A percentile compares a stretch with the other conserved stretches of the same genome.
Conservation (phyloP, 805 yeast genomes). For the Sungouiozyma intestinalis region DNA sequence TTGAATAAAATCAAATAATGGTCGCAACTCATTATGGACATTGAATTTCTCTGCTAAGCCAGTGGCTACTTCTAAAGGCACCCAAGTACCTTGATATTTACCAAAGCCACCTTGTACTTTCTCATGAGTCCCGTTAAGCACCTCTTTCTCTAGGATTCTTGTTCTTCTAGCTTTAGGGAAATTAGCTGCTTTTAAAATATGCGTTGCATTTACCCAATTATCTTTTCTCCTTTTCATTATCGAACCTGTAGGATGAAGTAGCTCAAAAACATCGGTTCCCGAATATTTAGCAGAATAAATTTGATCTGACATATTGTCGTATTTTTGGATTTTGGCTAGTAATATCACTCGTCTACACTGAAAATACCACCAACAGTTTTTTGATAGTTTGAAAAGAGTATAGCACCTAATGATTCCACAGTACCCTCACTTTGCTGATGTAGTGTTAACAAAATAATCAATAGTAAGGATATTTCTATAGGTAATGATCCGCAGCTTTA, state of each 20-base stretch:
- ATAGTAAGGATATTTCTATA: not conserved
- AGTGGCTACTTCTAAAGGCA: constrained; percentile 67
- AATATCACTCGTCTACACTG: too few species aligned
- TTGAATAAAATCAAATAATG: constrained; percentile 53
- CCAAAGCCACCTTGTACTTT: constrained; percentile 97
- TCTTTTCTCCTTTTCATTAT: constrained; percentile 69
- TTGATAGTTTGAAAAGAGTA: too few species aligned
- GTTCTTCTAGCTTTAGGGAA: constrained; percentile 92
- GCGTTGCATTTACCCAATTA: constrained; percentile 90
- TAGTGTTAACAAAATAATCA: not conserved
- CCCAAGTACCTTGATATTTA: constrained; percentile 95
- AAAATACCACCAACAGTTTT: too few species aligned
- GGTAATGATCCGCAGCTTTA: not conserved
- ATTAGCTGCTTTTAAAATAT: constrained; percentile 83
- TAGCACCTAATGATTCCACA: not conserved
- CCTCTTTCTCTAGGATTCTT: constrained; percentile 82
- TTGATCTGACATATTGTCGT: constrained; percentile 18
- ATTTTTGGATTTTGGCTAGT: not conserved
- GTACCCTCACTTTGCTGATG: not conserved
- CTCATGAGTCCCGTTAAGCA: constrained; percentile 78
- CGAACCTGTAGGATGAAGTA: constrained; percentile 53
- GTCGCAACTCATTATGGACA: constrained; percentile 51
- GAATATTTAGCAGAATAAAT: constrained; percentile 71
- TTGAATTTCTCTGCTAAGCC: constrained; percentile 55
- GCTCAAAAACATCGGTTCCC: constrained; percentile 76